Base-by-base conservation (phyloP, 495 filamentous ascomycete species). In the Evansstolkia leycettana region DNA sequence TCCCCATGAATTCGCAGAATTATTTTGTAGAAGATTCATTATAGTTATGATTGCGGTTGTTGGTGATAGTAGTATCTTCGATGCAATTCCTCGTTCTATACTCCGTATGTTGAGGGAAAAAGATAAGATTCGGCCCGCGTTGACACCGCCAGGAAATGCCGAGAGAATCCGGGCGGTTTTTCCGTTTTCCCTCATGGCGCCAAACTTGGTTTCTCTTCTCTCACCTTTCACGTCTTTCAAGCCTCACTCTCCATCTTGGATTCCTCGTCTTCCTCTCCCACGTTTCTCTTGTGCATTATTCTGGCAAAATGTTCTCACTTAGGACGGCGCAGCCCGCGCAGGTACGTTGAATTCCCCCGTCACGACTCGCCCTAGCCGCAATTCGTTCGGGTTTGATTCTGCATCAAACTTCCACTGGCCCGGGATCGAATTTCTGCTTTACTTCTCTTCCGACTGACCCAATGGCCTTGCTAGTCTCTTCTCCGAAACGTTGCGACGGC, bases 141-240 rank as follows among this genome's bases (percentile, higher is more conserved):
- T 41, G 11, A 19, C 30, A 9, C 25, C 19, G 38, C 36, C n/a
- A n/a, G n/a, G n/a, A n/a, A 43, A 61, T 59, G 59, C 59, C 59
- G 59, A 60, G 59, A 50, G 48, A 50, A 60, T 59, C 60, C 60
- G 59, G n/a, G 42, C 47, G 48, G 55, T 60, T 61, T 62, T 58
- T 57, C 56, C 60, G 54, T 51, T 41, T 50, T 50, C 38, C 39
- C 28, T 44, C 26, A 15, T 38, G 41, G n/a, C 14, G 5, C 28
- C 28, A 29, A n/a, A 15, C 28, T 15, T n/a, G 28, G 28, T 29
- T 29, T n/a, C 5, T n/a, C 33, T 38, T 34, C 42, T 43, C 37
- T 47, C 29, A 36, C 39, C 43, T 34, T 41, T 30, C 33, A 35
- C 26, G 14, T 33, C 39, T 34, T 36, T 37, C 18, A 20, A 7